Conservation (phyloP, 1,139 yeast genomes). For the Eremothecium gossypii region DNA sequence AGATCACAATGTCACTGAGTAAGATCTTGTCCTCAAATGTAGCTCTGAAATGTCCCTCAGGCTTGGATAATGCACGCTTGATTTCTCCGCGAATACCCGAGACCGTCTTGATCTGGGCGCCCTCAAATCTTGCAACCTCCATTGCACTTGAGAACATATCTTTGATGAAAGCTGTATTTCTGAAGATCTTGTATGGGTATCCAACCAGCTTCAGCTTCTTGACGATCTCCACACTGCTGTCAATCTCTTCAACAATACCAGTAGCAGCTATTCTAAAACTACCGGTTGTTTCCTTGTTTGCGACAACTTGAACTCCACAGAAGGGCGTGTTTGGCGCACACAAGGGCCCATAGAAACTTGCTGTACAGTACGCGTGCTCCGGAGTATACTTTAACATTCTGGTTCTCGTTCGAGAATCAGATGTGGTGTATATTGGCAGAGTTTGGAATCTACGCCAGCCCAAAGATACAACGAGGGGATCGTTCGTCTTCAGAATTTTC, state of each 20-base stretch:
- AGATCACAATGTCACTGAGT: constrained; percentile 77
- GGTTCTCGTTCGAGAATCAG: constrained; percentile 94
- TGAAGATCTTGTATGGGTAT: constrained; percentile 84
- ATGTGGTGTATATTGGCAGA: constrained; percentile 87
- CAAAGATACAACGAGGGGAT: constrained; percentile 83
- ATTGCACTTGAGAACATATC: constrained; percentile 90
- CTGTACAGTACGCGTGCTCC: constrained; percentile 94
- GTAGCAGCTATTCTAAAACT: constrained; percentile 96
- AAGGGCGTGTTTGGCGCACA: constrained; percentile 97
- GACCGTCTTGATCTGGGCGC: constrained; percentile 92
- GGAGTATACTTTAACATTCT: constrained; percentile 98
- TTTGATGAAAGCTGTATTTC: constrained; percentile 92
- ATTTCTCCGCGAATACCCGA: constrained; percentile 97
- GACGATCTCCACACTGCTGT: constrained; percentile 80
- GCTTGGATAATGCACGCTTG: constrained; percentile 85
- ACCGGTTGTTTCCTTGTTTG: constrained; percentile 74
- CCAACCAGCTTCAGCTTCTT: constrained; percentile 94
- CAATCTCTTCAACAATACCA: constrained; percentile 90
- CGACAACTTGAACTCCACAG: constrained; percentile 87
- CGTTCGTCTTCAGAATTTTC: constrained; percentile 88
- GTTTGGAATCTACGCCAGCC: constrained; percentile 99
- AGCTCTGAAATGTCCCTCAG: constrained; percentile 98
- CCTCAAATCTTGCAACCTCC: constrained; percentile 97
- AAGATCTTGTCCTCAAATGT: constrained; percentile 93
- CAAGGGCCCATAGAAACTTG: constrained; percentile 92